These are phyloP conservation scores for Mariannaea elegans DNA, from an alignment of 2,329 filamentous ascomycete genomes.

Conservation along the genomic window DNA sequence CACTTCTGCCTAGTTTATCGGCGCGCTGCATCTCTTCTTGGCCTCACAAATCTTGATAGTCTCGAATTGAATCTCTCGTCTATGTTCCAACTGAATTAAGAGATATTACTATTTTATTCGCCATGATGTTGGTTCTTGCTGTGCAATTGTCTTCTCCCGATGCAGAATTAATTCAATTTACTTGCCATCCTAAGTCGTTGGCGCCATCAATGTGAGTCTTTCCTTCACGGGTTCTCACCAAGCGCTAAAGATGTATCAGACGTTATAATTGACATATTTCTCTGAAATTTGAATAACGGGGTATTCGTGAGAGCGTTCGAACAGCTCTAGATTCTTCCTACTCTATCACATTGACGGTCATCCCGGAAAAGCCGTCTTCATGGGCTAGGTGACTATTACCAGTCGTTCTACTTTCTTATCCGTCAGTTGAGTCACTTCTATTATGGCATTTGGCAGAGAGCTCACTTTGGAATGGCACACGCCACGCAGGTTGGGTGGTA, in stretches of 20 bases:
- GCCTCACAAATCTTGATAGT: too few relatives aligned
- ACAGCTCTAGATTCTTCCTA: slow-evolving; percentile 69
- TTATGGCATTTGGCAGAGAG: slow-evolving; percentile 27
- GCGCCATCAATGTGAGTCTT: slow-evolving; percentile 11
- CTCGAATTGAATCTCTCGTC: not conserved
- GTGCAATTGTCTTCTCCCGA: not conserved
- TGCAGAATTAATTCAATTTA: slow-evolving; percentile 9
- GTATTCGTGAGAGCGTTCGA: slow-evolving; percentile 44
- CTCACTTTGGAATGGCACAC: slow-evolving; percentile 34
- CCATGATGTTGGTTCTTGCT: not conserved
- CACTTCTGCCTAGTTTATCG: too few relatives aligned
- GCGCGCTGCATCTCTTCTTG: too few relatives aligned
- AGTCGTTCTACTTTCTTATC: slow-evolving; percentile 49
- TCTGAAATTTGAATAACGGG: slow-evolving; percentile 56
- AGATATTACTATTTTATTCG: not conserved
- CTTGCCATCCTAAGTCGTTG: slow-evolving; percentile 27
- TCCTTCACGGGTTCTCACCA: too few relatives aligned
- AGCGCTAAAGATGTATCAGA: slow-evolving; percentile 3
- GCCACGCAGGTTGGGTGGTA: slow-evolving; percentile 61
- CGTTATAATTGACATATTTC: slow-evolving; percentile 21
- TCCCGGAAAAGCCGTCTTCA: slow-evolving; percentile 32
- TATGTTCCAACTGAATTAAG: slow-evolving; percentile 1
- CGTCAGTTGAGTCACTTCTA: slow-evolving; percentile 43
- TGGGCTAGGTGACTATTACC: slow-evolving; percentile 48
- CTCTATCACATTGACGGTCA: slow-evolving; percentile 55